Conservation (phyloP, 225 moss, liverwort and hornwort species). For the Pleurozium schreberi region DNA sequence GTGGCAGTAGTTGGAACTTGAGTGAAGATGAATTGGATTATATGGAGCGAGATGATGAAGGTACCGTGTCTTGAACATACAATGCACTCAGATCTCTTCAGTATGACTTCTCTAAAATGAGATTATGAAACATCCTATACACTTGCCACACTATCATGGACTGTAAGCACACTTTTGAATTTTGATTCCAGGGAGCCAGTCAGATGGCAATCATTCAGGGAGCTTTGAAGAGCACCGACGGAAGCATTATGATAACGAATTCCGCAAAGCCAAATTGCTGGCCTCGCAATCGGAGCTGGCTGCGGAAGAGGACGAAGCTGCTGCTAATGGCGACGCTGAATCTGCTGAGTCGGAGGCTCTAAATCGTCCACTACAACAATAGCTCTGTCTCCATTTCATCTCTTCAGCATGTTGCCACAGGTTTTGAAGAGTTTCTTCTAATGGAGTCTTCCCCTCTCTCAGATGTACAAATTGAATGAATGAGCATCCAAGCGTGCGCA, state of each 20-base stretch:
- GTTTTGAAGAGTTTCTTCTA: not conserved
- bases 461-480: conserved; percentile 7
- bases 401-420: not conserved
- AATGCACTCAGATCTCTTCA: not conserved
- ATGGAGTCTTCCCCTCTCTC: not conserved
- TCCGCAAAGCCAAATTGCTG: conserved; percentile 68
- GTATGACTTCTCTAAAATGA: not conserved
- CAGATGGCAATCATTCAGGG: conserved; percentile 39
- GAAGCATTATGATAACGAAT: conserved; percentile 86
- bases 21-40: conserved; percentile 70
- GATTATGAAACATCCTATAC: not conserved
- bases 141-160: not conserved
- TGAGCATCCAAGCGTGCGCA: not conserved
- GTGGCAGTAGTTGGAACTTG: conserved; percentile 56
- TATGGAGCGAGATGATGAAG: conserved; percentile 51
- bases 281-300: conserved; percentile 20
- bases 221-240: conserved; percentile 93
- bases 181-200: conserved; percentile 23
- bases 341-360: not conserved
- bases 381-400: not conserved
- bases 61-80: conserved; percentile 2
- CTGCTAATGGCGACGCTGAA: conserved; percentile 7
- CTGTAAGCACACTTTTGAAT: not conserved
- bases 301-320: conserved; percentile 29
- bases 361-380: not conserved